Evolutionary conservation across 495 filamentous ascomycete genomes (phyloP).

Genomic region (Barbatosphaeria neglecta): DNA sequence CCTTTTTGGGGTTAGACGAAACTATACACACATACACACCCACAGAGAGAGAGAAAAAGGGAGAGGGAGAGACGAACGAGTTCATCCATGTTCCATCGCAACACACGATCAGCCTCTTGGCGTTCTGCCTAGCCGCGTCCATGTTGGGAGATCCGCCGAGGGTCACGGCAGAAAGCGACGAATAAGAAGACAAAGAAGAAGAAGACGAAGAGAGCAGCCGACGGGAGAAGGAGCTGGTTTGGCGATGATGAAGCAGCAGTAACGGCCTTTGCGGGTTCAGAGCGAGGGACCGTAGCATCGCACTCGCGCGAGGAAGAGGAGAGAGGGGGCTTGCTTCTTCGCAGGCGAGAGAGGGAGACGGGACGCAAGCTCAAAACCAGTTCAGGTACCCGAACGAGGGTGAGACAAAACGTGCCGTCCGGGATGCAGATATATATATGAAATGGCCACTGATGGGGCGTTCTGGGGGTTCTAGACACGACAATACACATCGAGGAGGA

Average conservation of each 20-base stretch:
- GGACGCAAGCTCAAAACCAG: too few species aligned
- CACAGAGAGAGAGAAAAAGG: background rate
- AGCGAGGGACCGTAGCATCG: background rate
- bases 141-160: background rate
- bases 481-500: too few species aligned
- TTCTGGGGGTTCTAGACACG: too few species aligned
- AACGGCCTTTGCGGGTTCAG: background rate
- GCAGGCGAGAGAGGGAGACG: too few species aligned
- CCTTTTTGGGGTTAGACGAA: conserved; percentile 1
- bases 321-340: too few species aligned
- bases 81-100: conserved; percentile 41
- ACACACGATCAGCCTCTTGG: conserved; percentile 33
- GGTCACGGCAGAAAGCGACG: background rate
- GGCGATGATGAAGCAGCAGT: background rate
- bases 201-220: background rate
- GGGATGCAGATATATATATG: too few species aligned
- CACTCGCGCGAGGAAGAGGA: too few species aligned
- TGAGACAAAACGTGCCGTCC: too few species aligned
- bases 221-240: too few species aligned
- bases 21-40: too few species aligned
- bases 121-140: background rate
- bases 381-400: too few species aligned
- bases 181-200: background rate
- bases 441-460: too few species aligned
- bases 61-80: conserved; percentile 10